phyloP scores from a whole-genome alignment of 768 basidiomycete genomes.

The Russula sp. region DNA sequence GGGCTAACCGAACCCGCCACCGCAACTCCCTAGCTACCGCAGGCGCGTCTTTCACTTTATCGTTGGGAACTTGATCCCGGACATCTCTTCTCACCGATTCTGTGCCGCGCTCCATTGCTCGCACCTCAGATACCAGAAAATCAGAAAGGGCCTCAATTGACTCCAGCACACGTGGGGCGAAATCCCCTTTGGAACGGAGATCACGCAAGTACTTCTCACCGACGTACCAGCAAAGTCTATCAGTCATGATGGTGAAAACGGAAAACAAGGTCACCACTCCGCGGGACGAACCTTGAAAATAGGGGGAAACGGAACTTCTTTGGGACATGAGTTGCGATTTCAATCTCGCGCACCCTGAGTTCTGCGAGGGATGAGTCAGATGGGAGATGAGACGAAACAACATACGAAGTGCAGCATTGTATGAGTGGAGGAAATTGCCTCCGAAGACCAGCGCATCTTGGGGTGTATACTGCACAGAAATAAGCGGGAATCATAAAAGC shows the following conservation, averaged over 20 bases:
- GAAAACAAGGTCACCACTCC: not conserved
- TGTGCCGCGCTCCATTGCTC: constrained; percentile 59
- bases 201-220: constrained; percentile 75
- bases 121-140: constrained; percentile 73
- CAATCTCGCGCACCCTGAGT: constrained; percentile 82
- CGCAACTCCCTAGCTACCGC: constrained; percentile 77
- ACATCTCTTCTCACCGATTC: constrained; percentile 70
- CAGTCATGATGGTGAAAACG: not conserved
- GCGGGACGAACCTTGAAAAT: constrained; percentile 23
- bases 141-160: constrained; percentile 66
- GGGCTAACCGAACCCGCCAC: constrained; percentile 66
- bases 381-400: not conserved
- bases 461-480: constrained; percentile 68
- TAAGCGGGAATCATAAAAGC: not conserved
- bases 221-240: constrained; percentile 85
- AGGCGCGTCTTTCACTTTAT: constrained; percentile 75
- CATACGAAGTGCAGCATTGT: constrained; percentile 80
- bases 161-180: constrained; percentile 53
- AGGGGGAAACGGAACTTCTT: constrained; percentile 38
- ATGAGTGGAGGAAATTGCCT: constrained; percentile 95
- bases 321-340: constrained; percentile 86
- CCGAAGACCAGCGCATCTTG: constrained; percentile 91
- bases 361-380: constrained; percentile 40
- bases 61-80: constrained; percentile 73
- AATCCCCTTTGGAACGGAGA: constrained; percentile 50